A percentile compares a stretch with the other conserved stretches of the same genome.
Evolutionary conservation across 441 rosid genomes (phyloP).

Genomic region (Heliophila coronopifolia): DNA sequence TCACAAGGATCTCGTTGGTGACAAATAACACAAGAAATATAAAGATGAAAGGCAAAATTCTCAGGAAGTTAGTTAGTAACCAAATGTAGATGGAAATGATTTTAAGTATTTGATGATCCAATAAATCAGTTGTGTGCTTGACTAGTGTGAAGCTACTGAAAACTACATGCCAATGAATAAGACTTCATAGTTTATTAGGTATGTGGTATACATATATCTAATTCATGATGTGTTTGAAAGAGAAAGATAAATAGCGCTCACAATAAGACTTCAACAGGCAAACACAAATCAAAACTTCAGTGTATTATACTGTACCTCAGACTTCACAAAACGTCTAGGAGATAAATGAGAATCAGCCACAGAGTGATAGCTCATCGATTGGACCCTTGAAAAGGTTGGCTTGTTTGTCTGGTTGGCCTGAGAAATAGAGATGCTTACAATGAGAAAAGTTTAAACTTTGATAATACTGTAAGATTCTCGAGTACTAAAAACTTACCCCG

Average conservation of each 20-base stretch:
- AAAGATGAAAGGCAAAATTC: background rate
- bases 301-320: conserved; percentile 21
- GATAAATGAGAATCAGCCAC: conserved; percentile 22
- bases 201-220: background rate
- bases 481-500: conserved; percentile 20
- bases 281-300: background rate
- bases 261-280: background rate
- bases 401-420: conserved; percentile 22
- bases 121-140: background rate
- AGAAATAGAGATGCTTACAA: background rate
- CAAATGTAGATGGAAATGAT: conserved; percentile 7
- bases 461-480: too few relatives aligned
- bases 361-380: conserved; percentile 24
- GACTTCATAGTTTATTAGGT: background rate
- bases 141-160: conserved; percentile 3
- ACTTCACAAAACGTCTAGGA: conserved; percentile 7
- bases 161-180: background rate
- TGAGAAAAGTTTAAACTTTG: background rate
- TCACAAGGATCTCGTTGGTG: background rate
- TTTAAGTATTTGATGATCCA: background rate
- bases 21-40: background rate
- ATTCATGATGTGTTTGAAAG: conserved; percentile 1
- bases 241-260: conserved; percentile 5
- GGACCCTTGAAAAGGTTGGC: conserved; percentile 17
- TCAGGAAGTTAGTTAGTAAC: background rate